These are phyloP conservation scores for Acanthamoeba rhysodes DNA, from an alignment of 208 protist genomes.

Conservation along the genomic window DNA sequence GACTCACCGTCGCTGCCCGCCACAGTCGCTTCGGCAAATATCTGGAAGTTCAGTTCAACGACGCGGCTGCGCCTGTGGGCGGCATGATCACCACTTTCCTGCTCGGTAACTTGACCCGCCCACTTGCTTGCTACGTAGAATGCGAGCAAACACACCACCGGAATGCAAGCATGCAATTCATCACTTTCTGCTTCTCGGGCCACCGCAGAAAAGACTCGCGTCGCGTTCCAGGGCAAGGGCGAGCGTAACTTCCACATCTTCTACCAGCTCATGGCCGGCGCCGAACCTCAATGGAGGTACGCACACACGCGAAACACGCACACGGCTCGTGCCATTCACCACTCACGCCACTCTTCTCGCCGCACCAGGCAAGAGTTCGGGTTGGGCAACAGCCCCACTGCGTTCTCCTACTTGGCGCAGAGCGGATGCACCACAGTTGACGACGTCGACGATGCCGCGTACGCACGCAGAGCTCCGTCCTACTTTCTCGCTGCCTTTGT, in stretches of 20 bases:
- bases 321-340: background rate
- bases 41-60: constrained; percentile 87
- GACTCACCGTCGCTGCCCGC: no score
- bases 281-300: background rate
- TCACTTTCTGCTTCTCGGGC: constrained; percentile 9
- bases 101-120: background rate
- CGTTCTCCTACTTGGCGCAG: constrained; percentile 80
- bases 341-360: background rate
- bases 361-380: constrained; percentile 19
- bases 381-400: constrained; percentile 71
- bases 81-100: constrained; percentile 77
- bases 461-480: constrained; percentile 71
- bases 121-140: background rate
- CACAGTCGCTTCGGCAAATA: constrained; percentile 82
- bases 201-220: constrained; percentile 83
- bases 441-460: constrained; percentile 81
- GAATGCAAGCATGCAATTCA: constrained; percentile 32
- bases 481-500: background rate
- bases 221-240: constrained; percentile 82
- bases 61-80: constrained; percentile 67
- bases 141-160: no score
- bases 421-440: constrained; percentile 80
- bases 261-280: constrained; percentile 91
- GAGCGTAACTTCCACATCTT: constrained; percentile 98
- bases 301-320: no score